These are phyloP conservation scores for Rutstroemia sydowiana DNA, from an alignment of 2,329 filamentous ascomycete species.

Conservation along the genomic window DNA sequence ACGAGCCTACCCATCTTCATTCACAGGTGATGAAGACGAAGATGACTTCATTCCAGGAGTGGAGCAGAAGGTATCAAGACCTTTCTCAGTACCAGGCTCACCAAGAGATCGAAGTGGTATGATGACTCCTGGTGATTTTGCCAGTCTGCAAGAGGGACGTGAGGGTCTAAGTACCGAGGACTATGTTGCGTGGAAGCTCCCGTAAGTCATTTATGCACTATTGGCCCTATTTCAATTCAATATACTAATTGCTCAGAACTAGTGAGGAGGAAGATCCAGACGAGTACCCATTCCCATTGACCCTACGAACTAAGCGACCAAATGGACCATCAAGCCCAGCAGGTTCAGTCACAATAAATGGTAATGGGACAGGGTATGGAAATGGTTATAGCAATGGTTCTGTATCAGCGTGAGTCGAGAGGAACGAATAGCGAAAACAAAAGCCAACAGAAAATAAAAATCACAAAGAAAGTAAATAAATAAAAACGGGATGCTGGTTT, in stretches of 20 bases:
- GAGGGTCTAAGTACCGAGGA: constrained; percentile 94
- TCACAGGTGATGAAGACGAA: constrained; percentile 69
- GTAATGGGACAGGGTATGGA: constrained; percentile 13
- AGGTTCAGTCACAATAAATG: constrained; percentile 24
- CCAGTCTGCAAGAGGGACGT: constrained; percentile 85
- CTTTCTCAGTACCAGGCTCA: constrained; percentile 88
- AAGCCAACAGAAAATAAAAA: background rate
- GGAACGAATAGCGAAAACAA: background rate
- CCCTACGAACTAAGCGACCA: constrained; percentile 43
- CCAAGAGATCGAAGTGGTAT: constrained; percentile 86
- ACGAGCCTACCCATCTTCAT: constrained; percentile 84
- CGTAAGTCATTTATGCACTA: too few species aligned
- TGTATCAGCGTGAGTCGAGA: too few species aligned
- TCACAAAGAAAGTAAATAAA: background rate
- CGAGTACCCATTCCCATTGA: constrained; percentile 65
- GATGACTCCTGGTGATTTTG: constrained; percentile 99
- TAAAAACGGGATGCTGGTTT: background rate
- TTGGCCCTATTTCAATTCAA: constrained; percentile 29
- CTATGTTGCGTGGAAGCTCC: constrained; percentile 95
- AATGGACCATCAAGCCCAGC: constrained; percentile 26
- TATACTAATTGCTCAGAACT: constrained; percentile 38
- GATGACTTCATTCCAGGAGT: constrained; percentile 87
- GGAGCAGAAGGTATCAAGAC: constrained; percentile 90
- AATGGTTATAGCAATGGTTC: background rate
- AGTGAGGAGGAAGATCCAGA: constrained; percentile 92